Percentiles rank a stretch among this genome's conserved stretches.
Evolutionary conservation across 1,139 yeast species (phyloP).

Genomic region (Lodderomyces margitis): DNA sequence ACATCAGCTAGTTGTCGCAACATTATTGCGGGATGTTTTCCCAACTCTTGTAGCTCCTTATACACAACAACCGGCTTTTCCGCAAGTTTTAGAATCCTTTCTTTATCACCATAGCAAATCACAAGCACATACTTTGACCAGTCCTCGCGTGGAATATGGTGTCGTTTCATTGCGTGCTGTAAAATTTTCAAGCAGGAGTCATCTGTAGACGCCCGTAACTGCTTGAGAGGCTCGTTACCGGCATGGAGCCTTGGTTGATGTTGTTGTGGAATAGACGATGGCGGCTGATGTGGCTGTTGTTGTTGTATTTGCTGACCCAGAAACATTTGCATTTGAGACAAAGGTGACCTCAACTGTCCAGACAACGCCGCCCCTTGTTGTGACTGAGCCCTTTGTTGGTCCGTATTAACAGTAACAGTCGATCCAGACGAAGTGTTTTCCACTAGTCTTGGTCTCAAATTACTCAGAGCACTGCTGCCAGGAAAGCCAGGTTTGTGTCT

Average conservation of each 20-base stretch:
- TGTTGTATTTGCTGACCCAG: neutral
- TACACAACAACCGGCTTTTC: constrained; percentile 91
- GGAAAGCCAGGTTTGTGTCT: too few relatives aligned
- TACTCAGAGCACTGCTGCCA: constrained; percentile 6
- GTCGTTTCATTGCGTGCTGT: constrained; percentile 87
- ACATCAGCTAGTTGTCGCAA: constrained; percentile 68
- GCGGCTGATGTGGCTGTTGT: constrained; percentile 5
- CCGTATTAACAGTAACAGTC: constrained; percentile 12
- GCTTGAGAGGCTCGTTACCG: constrained; percentile 70
- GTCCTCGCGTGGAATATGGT: constrained; percentile 74
- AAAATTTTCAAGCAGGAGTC: constrained; percentile 89
- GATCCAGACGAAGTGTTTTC: constrained; percentile 20
- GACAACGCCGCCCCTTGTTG: neutral
- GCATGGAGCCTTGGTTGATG: constrained; percentile 4
- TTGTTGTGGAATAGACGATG: constrained; percentile 2
- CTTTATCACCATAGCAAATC: constrained; percentile 89
- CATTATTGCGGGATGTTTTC: constrained; percentile 92
- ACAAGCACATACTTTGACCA: constrained; percentile 90
- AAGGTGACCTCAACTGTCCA: neutral
- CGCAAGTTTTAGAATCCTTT: constrained; percentile 75
- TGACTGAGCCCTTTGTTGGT: neutral
- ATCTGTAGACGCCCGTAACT: constrained; percentile 82
- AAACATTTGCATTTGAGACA: neutral
- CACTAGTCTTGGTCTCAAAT: constrained; percentile 33
- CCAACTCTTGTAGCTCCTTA: constrained; percentile 82